Evolutionary conservation across 2,329 filamentous ascomycete species (phyloP).

Genomic region (Botrytis deweyae): DNA sequence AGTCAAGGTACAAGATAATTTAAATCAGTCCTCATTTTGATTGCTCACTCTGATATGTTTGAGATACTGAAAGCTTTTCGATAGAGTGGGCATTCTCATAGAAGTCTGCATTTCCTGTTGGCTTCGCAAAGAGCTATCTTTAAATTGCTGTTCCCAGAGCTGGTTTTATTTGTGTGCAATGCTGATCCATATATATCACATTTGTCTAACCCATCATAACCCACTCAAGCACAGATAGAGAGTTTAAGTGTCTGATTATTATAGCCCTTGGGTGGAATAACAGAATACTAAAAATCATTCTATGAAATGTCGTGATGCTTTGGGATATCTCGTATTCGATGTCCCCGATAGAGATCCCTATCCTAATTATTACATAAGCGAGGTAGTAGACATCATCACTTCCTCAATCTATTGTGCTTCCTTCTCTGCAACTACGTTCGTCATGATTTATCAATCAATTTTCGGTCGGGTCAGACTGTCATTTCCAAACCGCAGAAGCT

Average conservation of each 20-base stretch:
- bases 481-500: constrained; percentile 29
- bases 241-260: background rate
- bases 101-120: background rate
- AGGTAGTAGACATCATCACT: constrained; percentile 3
- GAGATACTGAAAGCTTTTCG: background rate
- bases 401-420: constrained; percentile 14
- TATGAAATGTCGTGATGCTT: background rate
- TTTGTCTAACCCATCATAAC: background rate
- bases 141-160: background rate
- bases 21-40: background rate
- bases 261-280: background rate
- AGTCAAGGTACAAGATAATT: background rate
- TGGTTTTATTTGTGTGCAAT: background rate
- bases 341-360: background rate
- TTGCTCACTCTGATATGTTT: background rate
- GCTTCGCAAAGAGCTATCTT: background rate
- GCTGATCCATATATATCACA: background rate
- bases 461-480: constrained; percentile 35
- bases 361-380: constrained; percentile 10
- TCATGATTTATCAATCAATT: constrained; percentile 33
- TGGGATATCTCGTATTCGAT: background rate
- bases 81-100: background rate
- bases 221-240: background rate
- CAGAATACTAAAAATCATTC: background rate
- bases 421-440: constrained; percentile 31